A percentile compares a stretch with the other conserved stretches of the same genome.
Evolutionary conservation across 208 protist genomes (phyloP).

Genomic region (Leishmania braziliensis): DNA sequence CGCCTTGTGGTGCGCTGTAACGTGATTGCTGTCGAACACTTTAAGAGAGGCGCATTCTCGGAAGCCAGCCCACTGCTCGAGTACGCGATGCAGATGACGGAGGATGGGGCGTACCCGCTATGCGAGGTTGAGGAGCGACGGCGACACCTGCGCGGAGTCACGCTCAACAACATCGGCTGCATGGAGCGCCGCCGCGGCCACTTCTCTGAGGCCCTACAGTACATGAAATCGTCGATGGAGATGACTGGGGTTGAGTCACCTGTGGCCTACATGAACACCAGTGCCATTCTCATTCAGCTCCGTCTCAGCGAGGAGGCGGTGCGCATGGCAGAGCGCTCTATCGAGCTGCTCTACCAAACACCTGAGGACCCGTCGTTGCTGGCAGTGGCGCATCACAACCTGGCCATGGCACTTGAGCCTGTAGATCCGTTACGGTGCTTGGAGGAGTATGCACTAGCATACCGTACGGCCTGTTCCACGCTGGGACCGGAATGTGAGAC

Average conservation of each 20-base stretch:
- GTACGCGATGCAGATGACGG: slow-evolving; percentile 75
- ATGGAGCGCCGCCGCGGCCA: slow-evolving; percentile 87
- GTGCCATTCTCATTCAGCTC: slow-evolving; percentile 86
- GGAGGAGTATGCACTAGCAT: slow-evolving; percentile 79
- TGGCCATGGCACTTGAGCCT: slow-evolving; percentile 89
- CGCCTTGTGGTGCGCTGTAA: slow-evolving; percentile 81
- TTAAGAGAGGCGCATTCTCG: slow-evolving; percentile 80
- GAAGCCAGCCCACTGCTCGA: slow-evolving; percentile 56
- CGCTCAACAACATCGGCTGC: slow-evolving; percentile 91
- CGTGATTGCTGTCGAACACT: slow-evolving; percentile 61
- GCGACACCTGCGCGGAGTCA: slow-evolving; percentile 77
- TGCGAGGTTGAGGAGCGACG: slow-evolving; percentile 62
- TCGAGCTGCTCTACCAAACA: slow-evolving; percentile 63
- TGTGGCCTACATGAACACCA: slow-evolving; percentile 90
- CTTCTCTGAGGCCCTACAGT: slow-evolving; percentile 69
- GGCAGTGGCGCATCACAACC: slow-evolving; percentile 89
- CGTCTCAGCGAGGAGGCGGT: slow-evolving; percentile 79
- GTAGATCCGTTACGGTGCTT: slow-evolving; percentile 59
- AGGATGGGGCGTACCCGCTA: slow-evolving; percentile 62
- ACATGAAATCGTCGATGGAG: slow-evolving; percentile 81
- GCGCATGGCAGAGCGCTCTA: slow-evolving; percentile 64
- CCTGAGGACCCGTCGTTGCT: slow-evolving; percentile 83
- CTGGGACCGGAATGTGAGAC: slow-evolving; percentile 61
- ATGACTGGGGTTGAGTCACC: slow-evolving; percentile 76
- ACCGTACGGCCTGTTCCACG: slow-evolving; percentile 42